Evolutionary conservation across 2,329 filamentous ascomycete genomes (phyloP).

Genomic region (Botryosphaeria dothidea): DNA sequence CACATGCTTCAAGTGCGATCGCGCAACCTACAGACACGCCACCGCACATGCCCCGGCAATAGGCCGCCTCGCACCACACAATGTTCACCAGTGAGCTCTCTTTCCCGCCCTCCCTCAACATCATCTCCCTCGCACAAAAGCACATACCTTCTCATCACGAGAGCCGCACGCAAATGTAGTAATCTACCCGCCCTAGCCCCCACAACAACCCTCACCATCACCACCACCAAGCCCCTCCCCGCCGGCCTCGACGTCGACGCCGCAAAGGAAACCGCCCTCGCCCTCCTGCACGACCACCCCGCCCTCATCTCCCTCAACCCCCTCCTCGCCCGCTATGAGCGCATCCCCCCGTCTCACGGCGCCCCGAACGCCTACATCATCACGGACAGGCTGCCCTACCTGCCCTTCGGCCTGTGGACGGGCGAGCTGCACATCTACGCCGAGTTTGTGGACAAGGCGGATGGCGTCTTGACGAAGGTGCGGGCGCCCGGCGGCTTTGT

Average conservation of each 20-base stretch:
- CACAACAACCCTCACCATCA: background rate
- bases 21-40: too few relatives aligned
- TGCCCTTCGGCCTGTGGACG: background rate
- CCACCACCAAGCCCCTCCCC: background rate
- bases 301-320: conserved; percentile 7
- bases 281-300: conserved; percentile 6
- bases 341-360: background rate
- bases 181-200: background rate
- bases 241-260: background rate
- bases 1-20: too few relatives aligned
- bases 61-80: too few relatives aligned
- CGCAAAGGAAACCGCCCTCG: background rate
- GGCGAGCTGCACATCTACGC: background rate
- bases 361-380: background rate
- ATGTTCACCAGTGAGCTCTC: too few relatives aligned
- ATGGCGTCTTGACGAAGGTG: background rate
- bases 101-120: too few relatives aligned
- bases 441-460: background rate
- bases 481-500: conserved; percentile 8
- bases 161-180: too few relatives aligned
- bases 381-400: background rate
- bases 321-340: background rate
- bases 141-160: background rate
- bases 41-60: too few relatives aligned
- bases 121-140: background rate